Percentiles rank a stretch among this genome's conserved stretches.
Evolutionary conservation across 1,284 basidiomycete species (phyloP).

Genomic region (Mycena citricolor): DNA sequence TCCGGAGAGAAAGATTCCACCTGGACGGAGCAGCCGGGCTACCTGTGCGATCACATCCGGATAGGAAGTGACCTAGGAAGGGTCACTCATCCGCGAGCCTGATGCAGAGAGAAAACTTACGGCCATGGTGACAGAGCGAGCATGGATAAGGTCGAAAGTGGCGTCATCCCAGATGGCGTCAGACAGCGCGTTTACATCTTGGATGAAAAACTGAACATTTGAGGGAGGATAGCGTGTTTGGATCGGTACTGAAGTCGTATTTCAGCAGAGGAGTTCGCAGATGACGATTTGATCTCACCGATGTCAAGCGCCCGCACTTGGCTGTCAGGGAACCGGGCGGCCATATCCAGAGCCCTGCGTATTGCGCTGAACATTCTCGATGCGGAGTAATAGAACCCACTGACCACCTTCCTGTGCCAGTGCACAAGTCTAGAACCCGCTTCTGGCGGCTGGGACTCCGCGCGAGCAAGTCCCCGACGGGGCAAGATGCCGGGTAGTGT

Average conservation of each 20-base stretch:
- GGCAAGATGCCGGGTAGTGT: constrained; percentile 49
- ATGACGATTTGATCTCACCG: constrained; percentile 42
- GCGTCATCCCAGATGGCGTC: constrained; percentile 42
- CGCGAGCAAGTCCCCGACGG: constrained; percentile 52
- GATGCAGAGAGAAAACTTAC: constrained; percentile 38
- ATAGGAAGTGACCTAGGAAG: constrained; percentile 49
- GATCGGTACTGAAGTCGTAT: constrained; percentile 55
- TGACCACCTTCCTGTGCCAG: constrained; percentile 70
- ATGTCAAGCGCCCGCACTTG: constrained; percentile 70
- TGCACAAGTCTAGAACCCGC: constrained; percentile 66
- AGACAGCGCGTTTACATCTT: constrained; percentile 52
- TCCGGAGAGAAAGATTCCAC: constrained; percentile 62
- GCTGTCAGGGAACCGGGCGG: constrained; percentile 57
- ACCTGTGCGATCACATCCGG: constrained; percentile 51
- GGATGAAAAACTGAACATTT: constrained; percentile 65
- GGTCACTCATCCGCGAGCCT: constrained; percentile 3
- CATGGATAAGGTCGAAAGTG: constrained; percentile 64
- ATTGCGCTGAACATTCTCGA: constrained; percentile 26
- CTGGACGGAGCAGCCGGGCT: constrained; percentile 58
- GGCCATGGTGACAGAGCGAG: constrained; percentile 55
- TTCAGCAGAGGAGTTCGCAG: constrained; percentile 7
- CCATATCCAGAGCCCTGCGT: constrained; percentile 72
- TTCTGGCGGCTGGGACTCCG: constrained; percentile 37
- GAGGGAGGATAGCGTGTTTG: constrained; percentile 54
- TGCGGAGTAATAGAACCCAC: constrained; percentile 25